Evolutionary conservation across 352 stramenopile genomes (phyloP), one percentile per base, ranked within the genome.

Genomic region (Globisporangium megalacanthum): DNA sequence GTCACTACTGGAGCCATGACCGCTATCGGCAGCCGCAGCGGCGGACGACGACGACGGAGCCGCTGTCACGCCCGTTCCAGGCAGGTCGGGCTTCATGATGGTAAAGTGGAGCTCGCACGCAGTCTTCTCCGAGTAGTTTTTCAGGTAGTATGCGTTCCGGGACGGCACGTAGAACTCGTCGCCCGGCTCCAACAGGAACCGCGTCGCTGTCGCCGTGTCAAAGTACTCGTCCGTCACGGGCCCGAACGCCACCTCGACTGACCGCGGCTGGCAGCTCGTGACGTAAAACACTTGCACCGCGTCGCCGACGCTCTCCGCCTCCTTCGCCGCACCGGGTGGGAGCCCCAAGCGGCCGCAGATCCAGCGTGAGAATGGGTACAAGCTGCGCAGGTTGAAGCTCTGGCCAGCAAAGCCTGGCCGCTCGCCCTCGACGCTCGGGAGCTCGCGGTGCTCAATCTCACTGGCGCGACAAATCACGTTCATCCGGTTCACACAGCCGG

Each of bases 131-230:
- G 89, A 98, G 73, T 98, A 95, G 72, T 99, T 99, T 67, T 98
- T 92, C 56, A 99, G 83, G 65, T 92, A 88, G 68, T 99, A 99
- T 20, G 93, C 88, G 65, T 99, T 99, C 55, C 95, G 89, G 19
- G 95, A 76, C 14, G 96, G 96, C 47, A 99, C 88, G 65, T 97
- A 97, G 67, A 99, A 99, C 69, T 98, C 92, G 69, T 99, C 96
- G 7, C 95, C 94, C 4, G 88, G 83, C 31, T 78, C 91, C 4
- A 99, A 70, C 39, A 98, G 64, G 74, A 97, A 99, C 47, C 95
- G 81, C 54, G 96, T 92, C 17, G 96, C 96, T n/a, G 79, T 96
- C 14, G 89, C 77, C 20, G 80, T 77, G 60, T 97, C 78, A 65
- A 98, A 97, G 49, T 73, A 89, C 22, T 92, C 80, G 56, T 87